Base-by-base conservation (phyloP, 179 eudicot species). In the Amaranthus tricolor region DNA sequence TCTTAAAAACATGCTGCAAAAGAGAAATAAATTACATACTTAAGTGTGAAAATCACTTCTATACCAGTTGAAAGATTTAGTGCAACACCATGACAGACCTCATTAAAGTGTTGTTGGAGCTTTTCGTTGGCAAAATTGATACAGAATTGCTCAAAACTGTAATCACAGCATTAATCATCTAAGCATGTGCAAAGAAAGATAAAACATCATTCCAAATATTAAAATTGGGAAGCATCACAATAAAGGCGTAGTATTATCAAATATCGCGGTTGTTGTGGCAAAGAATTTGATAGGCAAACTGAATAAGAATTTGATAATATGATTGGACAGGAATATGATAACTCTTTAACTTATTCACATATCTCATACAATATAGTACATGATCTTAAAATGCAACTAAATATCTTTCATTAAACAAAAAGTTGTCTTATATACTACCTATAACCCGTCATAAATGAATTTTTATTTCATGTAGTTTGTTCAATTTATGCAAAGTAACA, bases 131-230 rank as follows among this genome's bases (percentile, higher is more conserved):
- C 98, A 81, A 91, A 94, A 78, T 94, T 94, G 76, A 94, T 94
- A 88, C 98, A 94, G 75, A 94, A 94, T 77, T 94, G 98, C 90
- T 94, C 98, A 72, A 94, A 94, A 74, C 98, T 94, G 93, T 62
- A 72, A 75, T 6, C 54, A 53, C 69, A 67, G 58, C 58, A 55
- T 50, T 50, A 15, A 72, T 57, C 44, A 48, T 62, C 31, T 21
- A 61, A 67, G 53, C 62, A 72, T 17, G 48, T 51, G 78, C 55
- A 57, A 24, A 16, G 19, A 43, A 21, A 31, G 47, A 11, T 9
- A 11, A 14, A 52, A 12, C 62, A 57, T 15, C 61, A 51, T 5
- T 47, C 31, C 4, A 52, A 76, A 68, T 9, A 60, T 16, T 16
- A 65, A 31, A 14, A 12, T 31, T 49, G 16, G 0, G 2, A 7